These are phyloP conservation scores for Jackrogersella multiformis DNA, from an alignment of 495 filamentous ascomycete species.

Conservation along the genomic window DNA sequence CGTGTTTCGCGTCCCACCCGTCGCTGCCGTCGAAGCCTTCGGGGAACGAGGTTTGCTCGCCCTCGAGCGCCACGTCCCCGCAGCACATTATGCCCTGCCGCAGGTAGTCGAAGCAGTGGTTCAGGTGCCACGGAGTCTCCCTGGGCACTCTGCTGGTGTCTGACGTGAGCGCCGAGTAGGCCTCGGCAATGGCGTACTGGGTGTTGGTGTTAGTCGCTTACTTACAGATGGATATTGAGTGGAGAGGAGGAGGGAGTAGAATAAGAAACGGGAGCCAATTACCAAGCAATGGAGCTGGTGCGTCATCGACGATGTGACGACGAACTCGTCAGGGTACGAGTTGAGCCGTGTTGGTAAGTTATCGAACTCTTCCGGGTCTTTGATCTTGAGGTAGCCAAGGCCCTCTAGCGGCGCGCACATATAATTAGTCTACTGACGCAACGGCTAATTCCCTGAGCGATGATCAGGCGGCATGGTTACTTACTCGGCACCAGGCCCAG, in stretches of 20 bases:
- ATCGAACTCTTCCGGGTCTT: slow-evolving; percentile 48
- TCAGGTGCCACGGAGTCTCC: slow-evolving; percentile 55
- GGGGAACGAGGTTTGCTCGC: slow-evolving; percentile 55
- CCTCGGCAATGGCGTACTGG: slow-evolving; percentile 50
- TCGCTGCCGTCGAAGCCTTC: slow-evolving; percentile 52
- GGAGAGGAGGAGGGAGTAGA: not conserved
- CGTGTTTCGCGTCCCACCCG: slow-evolving; percentile 60
- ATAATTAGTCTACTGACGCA: not conserved
- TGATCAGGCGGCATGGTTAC: slow-evolving; percentile 1
- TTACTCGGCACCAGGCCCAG: slow-evolving; percentile 55
- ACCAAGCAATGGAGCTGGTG: slow-evolving; percentile 61
- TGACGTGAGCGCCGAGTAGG: slow-evolving; percentile 49
- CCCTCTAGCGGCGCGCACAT: slow-evolving; percentile 42
- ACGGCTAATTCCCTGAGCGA: not conserved
- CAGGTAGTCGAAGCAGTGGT: slow-evolving; percentile 60
- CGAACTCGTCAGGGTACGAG: slow-evolving; percentile 46
- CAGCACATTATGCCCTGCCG: slow-evolving; percentile 59
- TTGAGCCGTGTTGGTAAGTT: slow-evolving; percentile 52
- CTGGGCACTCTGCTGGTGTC: slow-evolving; percentile 44
- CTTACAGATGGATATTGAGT: not conserved
- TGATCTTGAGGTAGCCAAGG: slow-evolving; percentile 54
- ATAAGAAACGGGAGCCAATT: not conserved
- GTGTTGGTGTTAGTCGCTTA: not conserved
- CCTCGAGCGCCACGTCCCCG: slow-evolving; percentile 56
- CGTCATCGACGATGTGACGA: slow-evolving; percentile 60